Percentiles rank a stretch among this genome's conserved stretches.
Evolutionary conservation across 495 filamentous ascomycete species (phyloP).

Genomic region (Penicillium lividum): DNA sequence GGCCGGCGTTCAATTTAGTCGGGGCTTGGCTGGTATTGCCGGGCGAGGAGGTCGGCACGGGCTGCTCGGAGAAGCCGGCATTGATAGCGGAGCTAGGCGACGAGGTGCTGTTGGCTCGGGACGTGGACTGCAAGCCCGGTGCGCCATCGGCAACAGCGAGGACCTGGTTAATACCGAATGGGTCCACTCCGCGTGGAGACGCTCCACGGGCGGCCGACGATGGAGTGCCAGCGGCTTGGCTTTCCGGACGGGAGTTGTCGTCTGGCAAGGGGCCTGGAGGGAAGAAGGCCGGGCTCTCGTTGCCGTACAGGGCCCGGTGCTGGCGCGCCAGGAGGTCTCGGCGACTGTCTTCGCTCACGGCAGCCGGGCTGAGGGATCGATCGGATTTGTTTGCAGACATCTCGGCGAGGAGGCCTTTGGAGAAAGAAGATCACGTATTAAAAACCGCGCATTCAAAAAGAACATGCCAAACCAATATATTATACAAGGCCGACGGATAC

Average conservation of each 20-base stretch:
- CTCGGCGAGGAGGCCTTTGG: constrained; percentile 76
- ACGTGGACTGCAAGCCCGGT: constrained; percentile 60
- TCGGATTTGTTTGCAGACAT: constrained; percentile 83
- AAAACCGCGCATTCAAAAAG: constrained; percentile 42
- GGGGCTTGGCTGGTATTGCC: constrained; percentile 69
- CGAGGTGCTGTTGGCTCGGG: constrained; percentile 85
- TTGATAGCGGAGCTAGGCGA: constrained; percentile 70
- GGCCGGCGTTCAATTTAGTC: constrained; percentile 52
- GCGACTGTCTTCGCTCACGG: constrained; percentile 90
- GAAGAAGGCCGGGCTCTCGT: constrained; percentile 63
- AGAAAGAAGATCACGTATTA: constrained; percentile 45
- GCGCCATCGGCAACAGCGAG: constrained; percentile 39
- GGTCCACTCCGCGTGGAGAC: constrained; percentile 65
- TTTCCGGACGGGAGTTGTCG: constrained; percentile 62
- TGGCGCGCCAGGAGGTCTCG: constrained; percentile 95
- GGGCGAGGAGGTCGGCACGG: constrained; percentile 85
- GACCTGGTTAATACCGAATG: constrained; percentile 56
- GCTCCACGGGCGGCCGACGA: constrained; percentile 54
- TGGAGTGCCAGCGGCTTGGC: constrained; percentile 57
- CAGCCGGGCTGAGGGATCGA: constrained; percentile 85
- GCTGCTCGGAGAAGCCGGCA: constrained; percentile 67
- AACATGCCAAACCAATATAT: constrained; percentile 45
- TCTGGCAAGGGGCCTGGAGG: constrained; percentile 61
- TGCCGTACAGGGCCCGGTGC: constrained; percentile 86
- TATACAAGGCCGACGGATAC: constrained; percentile 51